Evolutionary conservation across 139 green algal species (phyloP), one percentile per base, ranked within the genome.

Genomic region (Diplosphaera chodatii): DNA sequence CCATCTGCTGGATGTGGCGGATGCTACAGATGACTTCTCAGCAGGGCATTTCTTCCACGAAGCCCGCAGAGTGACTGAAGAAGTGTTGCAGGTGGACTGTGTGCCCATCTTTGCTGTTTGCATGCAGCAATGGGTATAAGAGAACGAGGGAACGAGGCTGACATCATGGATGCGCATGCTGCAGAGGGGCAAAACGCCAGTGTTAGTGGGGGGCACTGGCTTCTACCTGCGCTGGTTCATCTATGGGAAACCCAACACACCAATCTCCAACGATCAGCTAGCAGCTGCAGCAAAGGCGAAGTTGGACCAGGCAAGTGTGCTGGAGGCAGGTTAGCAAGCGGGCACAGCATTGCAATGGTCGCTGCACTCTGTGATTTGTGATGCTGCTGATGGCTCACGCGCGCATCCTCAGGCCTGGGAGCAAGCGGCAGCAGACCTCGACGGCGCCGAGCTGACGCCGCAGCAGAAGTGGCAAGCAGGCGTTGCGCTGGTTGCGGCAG

Each of bases 211-310:
- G 34, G 94, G 94, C 29, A 98, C 93, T 4, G 94, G 94, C 0
- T 90, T 98, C 69, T 98, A 98, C 86, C 82, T 98, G 66, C 84
- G 86, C 25, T 97, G 91, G 90, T 89, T 88, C 32, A 73, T 97
- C 2, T 79, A 90, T 25, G 93, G 92, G 70, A 90, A 87, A 78
- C 82, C 91, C 1, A 64, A 67, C 1, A 94, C 86, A 0, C 85
- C 87, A 0, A 29, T 28, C 0, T 80, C 86, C 34, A 87, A 68
- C 5, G 40, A 30, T 27, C 33, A 32, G 21, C 32, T 76, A 29
- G 78, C 76, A 32, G 81, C 76, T 8, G 69, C 69, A 25, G 87
- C 86, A 0, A 16, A 68, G 32, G 41, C 34, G 21, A 37, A 28
- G 22, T 32, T 87, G 25, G 77, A 81, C 3, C 20, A 75, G 70